A percentile compares a stretch with the other conserved stretches of the same genome.
Conservation (phyloP, 2,329 filamentous ascomycete genomes). For the Pseudocercospora vitis region DNA sequence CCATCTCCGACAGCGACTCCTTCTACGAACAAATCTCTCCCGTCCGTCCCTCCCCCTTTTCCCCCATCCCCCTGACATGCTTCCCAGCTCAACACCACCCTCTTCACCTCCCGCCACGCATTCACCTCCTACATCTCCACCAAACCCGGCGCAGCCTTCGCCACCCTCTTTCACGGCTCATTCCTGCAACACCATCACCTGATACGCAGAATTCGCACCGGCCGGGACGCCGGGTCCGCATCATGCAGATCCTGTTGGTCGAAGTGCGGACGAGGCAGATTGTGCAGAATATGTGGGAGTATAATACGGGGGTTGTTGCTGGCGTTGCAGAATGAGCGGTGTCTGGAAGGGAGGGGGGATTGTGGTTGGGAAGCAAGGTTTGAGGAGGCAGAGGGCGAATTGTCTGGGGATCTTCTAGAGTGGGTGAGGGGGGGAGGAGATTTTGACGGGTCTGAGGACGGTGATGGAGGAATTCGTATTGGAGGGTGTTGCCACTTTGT, state of each 20-base stretch:
- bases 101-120: background rate
- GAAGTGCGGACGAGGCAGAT: background rate
- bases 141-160: background rate
- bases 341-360: background rate
- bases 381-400: background rate
- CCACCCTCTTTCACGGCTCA: background rate
- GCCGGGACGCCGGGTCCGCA: background rate
- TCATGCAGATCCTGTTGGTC: background rate
- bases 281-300: background rate
- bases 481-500: background rate
- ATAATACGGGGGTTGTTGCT: background rate
- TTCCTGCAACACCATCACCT: background rate
- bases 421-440: too few relatives aligned
- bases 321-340: background rate
- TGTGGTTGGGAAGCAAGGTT: background rate
- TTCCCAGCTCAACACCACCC: background rate
- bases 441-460: too few relatives aligned
- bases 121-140: background rate
- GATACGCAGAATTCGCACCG: background rate
- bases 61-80: background rate
- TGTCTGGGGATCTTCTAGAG: background rate
- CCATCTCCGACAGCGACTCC: background rate
- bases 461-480: background rate
- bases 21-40: slow-evolving; percentile 2
- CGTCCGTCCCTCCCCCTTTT: background rate